Conservation (phyloP, 1,139 yeast species). For the Suhomyces bribrorum region DNA sequence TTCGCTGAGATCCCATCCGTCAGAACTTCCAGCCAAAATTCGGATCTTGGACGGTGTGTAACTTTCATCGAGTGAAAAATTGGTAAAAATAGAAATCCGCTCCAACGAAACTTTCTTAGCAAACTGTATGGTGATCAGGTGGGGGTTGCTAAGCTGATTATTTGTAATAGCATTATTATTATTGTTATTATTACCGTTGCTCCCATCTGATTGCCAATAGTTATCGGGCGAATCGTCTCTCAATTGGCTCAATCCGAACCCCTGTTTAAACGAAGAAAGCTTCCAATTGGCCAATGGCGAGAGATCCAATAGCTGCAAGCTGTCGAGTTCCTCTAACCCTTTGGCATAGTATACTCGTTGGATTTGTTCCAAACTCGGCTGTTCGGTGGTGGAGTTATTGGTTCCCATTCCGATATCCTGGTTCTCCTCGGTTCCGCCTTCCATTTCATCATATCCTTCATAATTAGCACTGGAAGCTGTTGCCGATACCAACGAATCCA, state of each 20-base stretch:
- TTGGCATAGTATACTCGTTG: conserved; percentile 45
- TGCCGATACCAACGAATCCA: conserved; percentile 34
- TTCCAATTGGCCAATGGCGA: conserved; percentile 87
- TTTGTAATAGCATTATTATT: conserved; percentile 31
- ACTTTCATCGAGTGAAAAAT: conserved; percentile 75
- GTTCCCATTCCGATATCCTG: conserved; percentile 11
- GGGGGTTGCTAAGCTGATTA: conserved; percentile 69
- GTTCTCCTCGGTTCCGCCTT: conserved; percentile 12
- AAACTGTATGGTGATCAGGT: conserved; percentile 76
- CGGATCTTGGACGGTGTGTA: conserved; percentile 82
- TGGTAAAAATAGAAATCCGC: conserved; percentile 69
- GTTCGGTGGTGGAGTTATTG: conserved; percentile 13
- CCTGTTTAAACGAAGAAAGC: conserved; percentile 73
- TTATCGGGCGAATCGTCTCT: conserved; percentile 73
- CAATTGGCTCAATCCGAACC: conserved; percentile 68
- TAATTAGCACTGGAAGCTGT: conserved; percentile 15
- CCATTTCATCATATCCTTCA: conserved; percentile 12
- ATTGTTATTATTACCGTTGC: conserved; percentile 24
- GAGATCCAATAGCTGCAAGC: conserved; percentile 63
- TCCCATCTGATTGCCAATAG: conserved; percentile 96
- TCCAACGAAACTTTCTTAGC: conserved; percentile 74
- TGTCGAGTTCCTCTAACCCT: conserved; percentile 60
- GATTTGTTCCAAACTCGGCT: conserved; percentile 26
- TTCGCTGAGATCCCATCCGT: conserved; percentile 75
- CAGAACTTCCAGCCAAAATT: conserved; percentile 80